A percentile compares a stretch with the other conserved stretches of the same genome.
These are phyloP conservation scores for Anaeramoeba flamelloides DNA, from an alignment of 78 protist genomes.

Conservation along the genomic window DNA sequence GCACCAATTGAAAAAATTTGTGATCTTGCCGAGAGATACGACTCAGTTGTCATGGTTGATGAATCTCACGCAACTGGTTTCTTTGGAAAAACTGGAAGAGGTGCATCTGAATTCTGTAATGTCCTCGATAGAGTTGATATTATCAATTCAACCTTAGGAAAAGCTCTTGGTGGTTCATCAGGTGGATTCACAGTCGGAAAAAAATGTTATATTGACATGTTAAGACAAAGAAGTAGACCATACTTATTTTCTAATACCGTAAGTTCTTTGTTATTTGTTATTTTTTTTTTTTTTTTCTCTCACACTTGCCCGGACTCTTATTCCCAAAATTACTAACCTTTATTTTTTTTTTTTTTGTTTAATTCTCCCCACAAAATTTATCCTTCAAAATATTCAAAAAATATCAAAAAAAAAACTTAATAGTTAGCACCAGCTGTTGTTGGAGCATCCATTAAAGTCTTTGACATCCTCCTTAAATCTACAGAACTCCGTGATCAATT, in stretches of 20 bases:
- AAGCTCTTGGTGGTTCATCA: slow-evolving; percentile 56
- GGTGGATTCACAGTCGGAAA: slow-evolving; percentile 61
- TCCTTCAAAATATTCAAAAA: too few relatives aligned
- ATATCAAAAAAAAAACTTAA: too few relatives aligned
- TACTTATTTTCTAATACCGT: slow-evolving; percentile 56
- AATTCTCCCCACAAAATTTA: too few relatives aligned
- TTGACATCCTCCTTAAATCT: too few relatives aligned
- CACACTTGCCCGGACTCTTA: too few relatives aligned
- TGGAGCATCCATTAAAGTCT: slow-evolving; percentile 29
- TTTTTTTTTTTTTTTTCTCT: too few relatives aligned
- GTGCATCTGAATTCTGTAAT: slow-evolving; percentile 25
- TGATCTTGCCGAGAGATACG: slow-evolving; percentile 35
- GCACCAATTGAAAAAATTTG: slow-evolving; percentile 53
- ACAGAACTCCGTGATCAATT: neutral
- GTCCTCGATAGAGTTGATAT: slow-evolving; percentile 32
- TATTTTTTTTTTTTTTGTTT: too few relatives aligned
- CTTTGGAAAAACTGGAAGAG: slow-evolving; percentile 47
- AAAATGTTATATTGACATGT: slow-evolving; percentile 25
- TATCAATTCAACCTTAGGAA: slow-evolving; percentile 52
- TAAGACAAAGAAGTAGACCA: slow-evolving; percentile 47
- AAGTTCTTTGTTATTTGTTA: too few relatives aligned
- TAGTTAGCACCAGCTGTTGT: slow-evolving; percentile 53
- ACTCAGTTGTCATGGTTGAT: slow-evolving; percentile 48
- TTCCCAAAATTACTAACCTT: too few relatives aligned
- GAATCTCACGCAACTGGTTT: slow-evolving; percentile 63